Evolutionary conservation across 1,284 basidiomycete genomes (phyloP), one percentile per base, ranked within the genome.

Genomic region (Rhodofomes roseus): DNA sequence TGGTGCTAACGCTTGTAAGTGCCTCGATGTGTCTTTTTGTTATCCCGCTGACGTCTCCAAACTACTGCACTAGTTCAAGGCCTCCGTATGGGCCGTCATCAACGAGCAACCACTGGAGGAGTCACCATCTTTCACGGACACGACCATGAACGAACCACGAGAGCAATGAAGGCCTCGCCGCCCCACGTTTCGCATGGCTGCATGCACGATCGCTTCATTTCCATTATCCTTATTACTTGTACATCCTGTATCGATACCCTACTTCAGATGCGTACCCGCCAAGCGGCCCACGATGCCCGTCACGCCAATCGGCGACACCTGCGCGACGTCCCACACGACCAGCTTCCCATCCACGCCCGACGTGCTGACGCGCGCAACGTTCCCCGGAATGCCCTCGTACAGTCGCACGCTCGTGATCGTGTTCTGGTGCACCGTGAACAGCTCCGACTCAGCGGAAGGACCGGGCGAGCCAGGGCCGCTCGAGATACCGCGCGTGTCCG

Each of bases 341-440:
- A 99, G 77, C 68, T 90, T 90, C 5, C 97, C 97, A 76, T 99
- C 97, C 29, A 96, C 92, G 9, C 95, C 97, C n/a, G 87, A 90
- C 18, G 96, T 98, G 71, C 90, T 94, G 60, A 99, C 89, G 66
- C 83, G 84, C 51, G 78, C 80, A 7, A 98, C 89, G 3, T 81
- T 85, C 22, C 80, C 84, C 1, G 77, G 71, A 0, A 73, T 78
- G 62, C 81, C 82, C 61, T 89, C 88, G 68, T 93, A 96, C 27
- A 90, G 78, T 58, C 93, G 80, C 51, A 97, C 81, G 66, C 81
- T 89, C n/a, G 95, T 98, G 75, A 99, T 98, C 44, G 96, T 97
- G 78, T 99, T 99, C 81, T 98, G 96, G 74, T 99, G 97, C 44
- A 97, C 85, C 2, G 96, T 99, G 71, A 81, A 79, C 62, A 93